Percentiles rank a stretch among this genome's conserved stretches.
Evolutionary conservation across 1,284 basidiomycete genomes (phyloP).

Genomic region (Cutaneotrichosporon sp.): DNA sequence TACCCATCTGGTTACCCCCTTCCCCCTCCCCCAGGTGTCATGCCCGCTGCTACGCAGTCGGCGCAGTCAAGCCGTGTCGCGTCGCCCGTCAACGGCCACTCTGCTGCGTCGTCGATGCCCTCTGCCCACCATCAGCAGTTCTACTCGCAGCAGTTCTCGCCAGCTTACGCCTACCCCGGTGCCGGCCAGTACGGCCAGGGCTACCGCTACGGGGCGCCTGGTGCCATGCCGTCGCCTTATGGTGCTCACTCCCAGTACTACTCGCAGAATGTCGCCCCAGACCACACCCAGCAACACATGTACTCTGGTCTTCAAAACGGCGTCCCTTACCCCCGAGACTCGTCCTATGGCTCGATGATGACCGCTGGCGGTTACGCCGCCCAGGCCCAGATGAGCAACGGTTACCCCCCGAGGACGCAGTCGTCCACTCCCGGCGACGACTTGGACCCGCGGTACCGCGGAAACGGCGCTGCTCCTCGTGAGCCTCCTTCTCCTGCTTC

Average conservation of each 20-base stretch:
- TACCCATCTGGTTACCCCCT: slow-evolving; percentile 29
- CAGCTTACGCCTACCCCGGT: slow-evolving; percentile 31
- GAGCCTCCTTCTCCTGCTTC: slow-evolving; percentile 14
- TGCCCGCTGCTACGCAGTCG: slow-evolving; percentile 31
- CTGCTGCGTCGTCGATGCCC: slow-evolving; percentile 32
- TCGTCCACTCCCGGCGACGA: slow-evolving; percentile 37
- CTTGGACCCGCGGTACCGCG: slow-evolving; percentile 22
- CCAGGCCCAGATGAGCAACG: slow-evolving; percentile 33
- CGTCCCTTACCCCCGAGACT: slow-evolving; percentile 37
- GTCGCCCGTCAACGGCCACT: slow-evolving; percentile 43
- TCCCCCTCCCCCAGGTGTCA: slow-evolving; percentile 28
- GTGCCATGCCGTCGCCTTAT: slow-evolving; percentile 31
- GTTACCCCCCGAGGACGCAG: slow-evolving; percentile 39
- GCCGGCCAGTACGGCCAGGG: slow-evolving; percentile 25
- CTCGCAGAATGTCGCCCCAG: slow-evolving; percentile 32
- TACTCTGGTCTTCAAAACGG: slow-evolving; percentile 34
- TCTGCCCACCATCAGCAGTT: slow-evolving; percentile 33
- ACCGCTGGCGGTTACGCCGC: slow-evolving; percentile 29
- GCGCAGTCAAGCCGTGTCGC: slow-evolving; percentile 40
- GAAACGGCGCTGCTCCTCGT: slow-evolving; percentile 16
- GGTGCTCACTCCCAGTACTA: slow-evolving; percentile 35
- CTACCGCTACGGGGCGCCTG: slow-evolving; percentile 30
- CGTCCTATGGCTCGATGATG: slow-evolving; percentile 32
- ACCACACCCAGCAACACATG: slow-evolving; percentile 38
- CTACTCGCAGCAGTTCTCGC: slow-evolving; percentile 34